Evolutionary conservation across 441 rosid genomes (phyloP).

Genomic region (Pelargonium myrrhifolium): DNA sequence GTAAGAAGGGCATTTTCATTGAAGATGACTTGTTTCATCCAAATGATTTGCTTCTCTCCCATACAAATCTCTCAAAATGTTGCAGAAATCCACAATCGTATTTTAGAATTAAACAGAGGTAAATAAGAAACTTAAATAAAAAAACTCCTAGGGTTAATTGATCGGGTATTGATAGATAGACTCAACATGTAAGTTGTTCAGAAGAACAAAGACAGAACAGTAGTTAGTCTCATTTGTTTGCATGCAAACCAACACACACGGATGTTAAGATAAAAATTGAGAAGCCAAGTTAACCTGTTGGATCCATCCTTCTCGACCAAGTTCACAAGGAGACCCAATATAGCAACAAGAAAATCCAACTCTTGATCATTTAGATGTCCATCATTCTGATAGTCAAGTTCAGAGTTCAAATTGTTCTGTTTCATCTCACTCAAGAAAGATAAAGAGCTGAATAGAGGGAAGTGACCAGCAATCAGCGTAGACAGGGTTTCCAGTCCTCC

Average conservation of each 20-base stretch:
- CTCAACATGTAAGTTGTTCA: neutral
- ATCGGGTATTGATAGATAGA: neutral
- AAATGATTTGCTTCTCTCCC: neutral
- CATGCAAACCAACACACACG: neutral
- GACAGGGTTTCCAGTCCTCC: conserved; percentile 80
- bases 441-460: conserved; percentile 55
- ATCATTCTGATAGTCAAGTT: conserved; percentile 30
- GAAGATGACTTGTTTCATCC: neutral
- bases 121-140: neutral
- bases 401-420: conserved; percentile 24
- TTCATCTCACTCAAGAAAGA: conserved; percentile 30
- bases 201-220: too few species aligned
- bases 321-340: conserved; percentile 85
- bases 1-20: neutral
- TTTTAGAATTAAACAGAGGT: neutral
- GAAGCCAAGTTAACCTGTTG: conserved; percentile 55
- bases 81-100: neutral
- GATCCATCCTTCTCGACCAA: conserved; percentile 85
- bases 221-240: neutral
- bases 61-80: neutral
- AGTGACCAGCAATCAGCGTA: conserved; percentile 65
- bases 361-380: conserved; percentile 72
- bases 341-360: conserved; percentile 87
- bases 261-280: conserved; percentile 9
- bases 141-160: neutral